Evolutionary conservation across 2,329 filamentous ascomycete genomes (phyloP), one percentile per base, ranked within the genome.

Genomic region (Alternaria sp.): DNA sequence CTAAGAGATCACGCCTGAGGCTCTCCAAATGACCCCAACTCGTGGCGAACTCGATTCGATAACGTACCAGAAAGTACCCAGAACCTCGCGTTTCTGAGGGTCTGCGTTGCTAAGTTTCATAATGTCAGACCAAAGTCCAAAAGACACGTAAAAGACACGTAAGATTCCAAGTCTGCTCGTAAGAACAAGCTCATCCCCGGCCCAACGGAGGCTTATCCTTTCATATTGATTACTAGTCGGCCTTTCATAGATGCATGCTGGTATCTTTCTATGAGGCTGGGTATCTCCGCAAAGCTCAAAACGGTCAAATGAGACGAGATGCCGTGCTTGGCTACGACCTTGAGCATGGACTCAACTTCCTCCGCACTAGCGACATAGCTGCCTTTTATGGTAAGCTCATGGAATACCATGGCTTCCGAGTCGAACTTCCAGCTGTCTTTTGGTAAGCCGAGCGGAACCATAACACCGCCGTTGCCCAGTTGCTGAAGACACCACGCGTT

Each of bases 351-450:
- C 52, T 74, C 66, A 23, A 72, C 71, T n/a, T 73, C 63, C 5
- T 68, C 65, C 25, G 65, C 68, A 21, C 67, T 70, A 40, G 71
- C 63, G 15, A 74, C 73, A 65, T 73, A 75, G 55, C 67, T 72
- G 32, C 72, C 73, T 50, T 62, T 65, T 15, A 74, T 74, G 8
- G 63, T 66, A 3, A 74, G 63, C 50, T 75, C 72, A 25, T 66
- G 67, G 50, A 74, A 73, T 0, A 74, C 67, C 51, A 75, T 66
- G 8, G 66, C 64, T 15, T 73, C 70, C 2, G 69, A 67, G 40
- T 73, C 68, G n/a, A 75, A 73, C 9, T 72, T 65, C 69, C 69
- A 73, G n/a, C 64, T 68, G 19, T 71, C 69, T 47, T 66, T 69
- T 3, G 71, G 72, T 15, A 76, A 49, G 6, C 73, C 73, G 4